Conservation (phyloP, 805 yeast species). For the Jamesozyma piceae region DNA sequence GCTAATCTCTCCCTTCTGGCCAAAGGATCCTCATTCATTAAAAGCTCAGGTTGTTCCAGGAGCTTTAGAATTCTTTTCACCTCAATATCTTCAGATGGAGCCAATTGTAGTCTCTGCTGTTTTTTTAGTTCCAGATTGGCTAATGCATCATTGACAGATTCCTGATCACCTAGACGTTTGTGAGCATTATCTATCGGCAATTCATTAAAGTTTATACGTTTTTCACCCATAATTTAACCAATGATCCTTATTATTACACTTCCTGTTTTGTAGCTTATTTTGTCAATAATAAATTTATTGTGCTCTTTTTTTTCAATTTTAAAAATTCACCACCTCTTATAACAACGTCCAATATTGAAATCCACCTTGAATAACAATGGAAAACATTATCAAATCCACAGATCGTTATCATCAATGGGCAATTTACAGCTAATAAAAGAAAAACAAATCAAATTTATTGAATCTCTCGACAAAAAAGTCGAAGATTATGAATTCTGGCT, state of each 20-base stretch:
- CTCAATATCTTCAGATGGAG: conserved; percentile 61
- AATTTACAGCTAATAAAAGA: conserved; percentile 21
- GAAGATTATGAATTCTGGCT: conserved; percentile 75
- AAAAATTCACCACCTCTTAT: no score
- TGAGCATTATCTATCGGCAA: conserved; percentile 18
- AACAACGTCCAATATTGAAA: no score
- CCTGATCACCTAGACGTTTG: conserved; percentile 13
- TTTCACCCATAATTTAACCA: neutral
- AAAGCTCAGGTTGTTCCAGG: conserved; percentile 48
- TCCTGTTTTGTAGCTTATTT: no score
- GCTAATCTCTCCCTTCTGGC: conserved; percentile 55
- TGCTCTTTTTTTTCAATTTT: no score
- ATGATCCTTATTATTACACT: no score
- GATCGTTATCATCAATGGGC: neutral
- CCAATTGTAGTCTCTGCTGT: conserved; percentile 20
- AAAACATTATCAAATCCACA: no score
- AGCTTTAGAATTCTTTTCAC: conserved; percentile 43
- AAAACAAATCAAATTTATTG: conserved; percentile 53
- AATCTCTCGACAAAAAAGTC: conserved; percentile 43
- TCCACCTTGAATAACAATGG: no score
- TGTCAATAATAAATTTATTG: no score
- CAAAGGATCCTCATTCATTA: conserved; percentile 49
- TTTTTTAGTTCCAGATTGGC: conserved; percentile 11
- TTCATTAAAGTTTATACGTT: conserved; percentile 13
- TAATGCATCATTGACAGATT: conserved; percentile 23